Percentiles rank a stretch among this genome's conserved stretches.
Evolutionary conservation across 176 grass and related monocot genomes (phyloP).

Genomic region (Calamus simplicifolius): DNA sequence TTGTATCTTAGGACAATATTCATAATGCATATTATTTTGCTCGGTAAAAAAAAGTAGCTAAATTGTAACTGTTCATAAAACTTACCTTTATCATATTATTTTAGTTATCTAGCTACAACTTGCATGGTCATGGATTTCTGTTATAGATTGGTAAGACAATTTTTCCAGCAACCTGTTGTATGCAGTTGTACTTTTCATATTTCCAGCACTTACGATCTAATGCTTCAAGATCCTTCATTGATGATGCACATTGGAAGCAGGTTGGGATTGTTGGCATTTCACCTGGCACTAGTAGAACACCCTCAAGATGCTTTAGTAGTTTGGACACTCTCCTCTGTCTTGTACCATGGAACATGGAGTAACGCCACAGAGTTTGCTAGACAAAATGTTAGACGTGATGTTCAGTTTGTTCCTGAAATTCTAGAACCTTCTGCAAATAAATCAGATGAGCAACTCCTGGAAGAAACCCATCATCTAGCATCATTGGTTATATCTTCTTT

Average conservation of each 20-base stretch:
- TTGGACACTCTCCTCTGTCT: constrained; percentile 53
- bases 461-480: constrained; percentile 45
- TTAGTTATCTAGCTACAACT: too few species aligned
- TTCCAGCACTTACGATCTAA: too few species aligned
- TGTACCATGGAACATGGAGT: constrained; percentile 65
- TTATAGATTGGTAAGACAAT: too few species aligned
- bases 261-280: constrained; percentile 64
- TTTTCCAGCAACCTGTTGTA: too few species aligned
- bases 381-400: constrained; percentile 33
- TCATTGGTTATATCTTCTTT: constrained; percentile 53
- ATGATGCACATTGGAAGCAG: constrained; percentile 22
- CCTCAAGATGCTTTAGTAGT: constrained; percentile 64
- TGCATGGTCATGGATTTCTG: too few species aligned
- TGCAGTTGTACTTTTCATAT: too few species aligned
- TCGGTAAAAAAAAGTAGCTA: too few species aligned
- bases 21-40: too few species aligned
- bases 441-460: constrained; percentile 38
- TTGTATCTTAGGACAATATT: too few species aligned
- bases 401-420: constrained; percentile 63
- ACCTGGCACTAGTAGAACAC: constrained; percentile 55
- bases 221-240: too few species aligned
- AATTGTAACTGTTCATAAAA: too few species aligned
- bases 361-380: constrained; percentile 33
- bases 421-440: constrained; percentile 16
- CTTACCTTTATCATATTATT: too few species aligned